These are phyloP conservation scores for Myxozyma mucilagina DNA, from an alignment of 805 yeast genomes.

Conservation along the genomic window DNA sequence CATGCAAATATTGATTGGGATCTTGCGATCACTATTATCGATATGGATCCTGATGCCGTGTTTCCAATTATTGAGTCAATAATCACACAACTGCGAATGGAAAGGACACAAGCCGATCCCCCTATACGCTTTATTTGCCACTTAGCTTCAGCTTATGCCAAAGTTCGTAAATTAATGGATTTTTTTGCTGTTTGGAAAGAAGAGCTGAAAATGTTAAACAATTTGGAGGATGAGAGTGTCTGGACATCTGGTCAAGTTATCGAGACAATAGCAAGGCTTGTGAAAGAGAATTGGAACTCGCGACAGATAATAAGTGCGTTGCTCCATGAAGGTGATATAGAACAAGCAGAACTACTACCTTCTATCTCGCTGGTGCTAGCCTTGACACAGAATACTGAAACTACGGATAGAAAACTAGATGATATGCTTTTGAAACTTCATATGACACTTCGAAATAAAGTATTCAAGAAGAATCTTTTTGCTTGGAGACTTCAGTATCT, in stretches of 20 bases:
- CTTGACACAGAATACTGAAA: background rate
- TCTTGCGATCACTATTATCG: slow-evolving; percentile 14
- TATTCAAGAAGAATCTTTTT: background rate
- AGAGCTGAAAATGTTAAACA: background rate
- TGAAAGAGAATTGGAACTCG: slow-evolving; percentile 10
- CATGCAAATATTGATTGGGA: slow-evolving; percentile 18
- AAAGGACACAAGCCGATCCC: background rate
- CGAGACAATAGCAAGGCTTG: background rate
- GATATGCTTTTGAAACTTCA: background rate
- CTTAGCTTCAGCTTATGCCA: slow-evolving; percentile 10
- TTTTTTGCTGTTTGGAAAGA: slow-evolving; percentile 17
- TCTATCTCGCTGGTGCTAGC: slow-evolving; percentile 3
- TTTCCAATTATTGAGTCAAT: slow-evolving; percentile 10
- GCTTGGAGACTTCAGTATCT: slow-evolving; percentile 22
- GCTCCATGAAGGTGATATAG: background rate
- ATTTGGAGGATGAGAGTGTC: background rate
- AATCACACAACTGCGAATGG: background rate
- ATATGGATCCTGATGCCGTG: slow-evolving; percentile 22
- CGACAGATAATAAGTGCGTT: slow-evolving; percentile 1
- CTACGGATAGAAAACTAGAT: background rate
- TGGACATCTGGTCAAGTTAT: slow-evolving; percentile 8
- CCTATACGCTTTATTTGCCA: slow-evolving; percentile 5
- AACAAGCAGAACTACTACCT: slow-evolving; percentile 2
- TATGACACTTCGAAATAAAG: background rate
- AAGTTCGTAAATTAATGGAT: slow-evolving; percentile 7